Evolutionary conservation across 2,329 filamentous ascomycete genomes (phyloP), one percentile per base, ranked within the genome.

Genomic region (Hypoxylon sp.): DNA sequence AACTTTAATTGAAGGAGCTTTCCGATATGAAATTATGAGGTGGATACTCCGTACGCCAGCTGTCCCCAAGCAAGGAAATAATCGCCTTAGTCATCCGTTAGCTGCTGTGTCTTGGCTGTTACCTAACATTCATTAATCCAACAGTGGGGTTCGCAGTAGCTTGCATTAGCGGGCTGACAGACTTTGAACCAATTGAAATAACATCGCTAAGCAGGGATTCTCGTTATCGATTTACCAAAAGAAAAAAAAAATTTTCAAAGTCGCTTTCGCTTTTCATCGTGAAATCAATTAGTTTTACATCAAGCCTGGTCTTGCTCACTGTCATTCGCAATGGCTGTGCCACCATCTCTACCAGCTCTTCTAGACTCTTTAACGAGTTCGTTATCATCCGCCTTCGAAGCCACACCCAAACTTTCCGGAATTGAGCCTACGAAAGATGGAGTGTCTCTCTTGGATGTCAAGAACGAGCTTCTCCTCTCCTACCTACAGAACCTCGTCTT

Each of bases 401-500:
- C 87, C 4, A 79, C 87, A 0, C 83, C 87, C 0, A 82, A 82
- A 37, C 69, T 84, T 12, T 69, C 78, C n/a, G 71, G 77, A 9
- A 81, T 95, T 52, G 76, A 88, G 37, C 83, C 89, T n/a, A 87
- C 89, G 1, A 80, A 87, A 59, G 86, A 96, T 64, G 93, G 94
- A 67, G 94, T 99, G 51, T 97, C 94, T 0, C 84, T 99, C 1
- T 86, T 99, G 65, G 91, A 97, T 68, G 86, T 90, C 59, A 99
- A 99, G 76, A 97, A 95, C 73, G 94, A 99, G 69, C 81, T 99
- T n/a, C 85, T 99, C 12, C 85, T 99, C 27, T 93, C 93, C 3
- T 99, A 99, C 72, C 79, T 99, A 0, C 93, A 99, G 66, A 95
- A 96, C 65, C 83, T 97, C 3, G 90, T 94, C 32, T 96, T 96